phyloP scores from a whole-genome alignment of 306 rosid genomes.

The Trichosanthes truncata region DNA sequence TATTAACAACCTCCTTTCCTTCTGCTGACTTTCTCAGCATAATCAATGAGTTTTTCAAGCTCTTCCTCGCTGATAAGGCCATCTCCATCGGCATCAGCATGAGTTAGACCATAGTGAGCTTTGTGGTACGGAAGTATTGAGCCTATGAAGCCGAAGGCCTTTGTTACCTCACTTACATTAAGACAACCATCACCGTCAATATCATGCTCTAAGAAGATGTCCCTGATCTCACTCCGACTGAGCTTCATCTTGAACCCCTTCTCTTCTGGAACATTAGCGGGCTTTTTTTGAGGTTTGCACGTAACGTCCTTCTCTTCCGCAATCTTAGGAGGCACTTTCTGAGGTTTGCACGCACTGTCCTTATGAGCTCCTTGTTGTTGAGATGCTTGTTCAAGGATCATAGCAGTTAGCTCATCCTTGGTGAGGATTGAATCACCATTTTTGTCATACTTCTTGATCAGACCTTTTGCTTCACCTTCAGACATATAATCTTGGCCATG shows the following conservation, averaged over 20 bases:
- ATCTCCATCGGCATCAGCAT: conserved; percentile 16
- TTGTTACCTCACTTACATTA: not conserved
- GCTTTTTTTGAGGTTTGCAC: not conserved
- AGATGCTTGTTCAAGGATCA: not conserved
- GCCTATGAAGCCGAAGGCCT: not conserved
- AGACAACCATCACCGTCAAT: not conserved
- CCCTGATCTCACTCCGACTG: not conserved
- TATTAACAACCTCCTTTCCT: not conserved
- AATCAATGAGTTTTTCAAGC: conserved; percentile 10
- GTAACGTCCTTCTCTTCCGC: not conserved
- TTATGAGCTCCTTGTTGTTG: not conserved
- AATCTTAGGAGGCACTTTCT: no score
- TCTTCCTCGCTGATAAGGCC: conserved; percentile 14
- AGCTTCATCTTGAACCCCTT: not conserved
- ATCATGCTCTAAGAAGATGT: conserved; percentile 3
- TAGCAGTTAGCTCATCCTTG: not conserved
- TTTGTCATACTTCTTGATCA: not conserved
- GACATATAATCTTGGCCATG: not conserved
- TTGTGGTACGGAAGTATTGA: not conserved
- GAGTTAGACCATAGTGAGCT: not conserved
- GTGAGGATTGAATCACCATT: not conserved
- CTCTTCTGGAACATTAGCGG: not conserved
- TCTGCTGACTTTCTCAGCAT: not conserved
- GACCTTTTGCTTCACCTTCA: not conserved
- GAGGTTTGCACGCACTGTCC: not conserved